Evolutionary conservation across 345 rosid genomes (phyloP), one percentile per base, ranked within the genome.

Genomic region (Citrus cavaleriei): DNA sequence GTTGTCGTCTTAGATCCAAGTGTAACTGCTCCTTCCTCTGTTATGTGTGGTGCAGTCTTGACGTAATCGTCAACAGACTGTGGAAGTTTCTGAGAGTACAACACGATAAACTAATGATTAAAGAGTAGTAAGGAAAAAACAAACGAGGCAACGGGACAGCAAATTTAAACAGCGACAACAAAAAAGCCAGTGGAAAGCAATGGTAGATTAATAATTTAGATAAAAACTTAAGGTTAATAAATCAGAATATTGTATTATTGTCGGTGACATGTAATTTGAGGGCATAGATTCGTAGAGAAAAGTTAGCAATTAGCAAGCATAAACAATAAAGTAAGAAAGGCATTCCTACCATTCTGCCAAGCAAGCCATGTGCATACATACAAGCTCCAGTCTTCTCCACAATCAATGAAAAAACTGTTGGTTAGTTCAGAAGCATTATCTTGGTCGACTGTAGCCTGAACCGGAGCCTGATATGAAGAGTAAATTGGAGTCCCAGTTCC

Each of bases 1-100:
- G 92, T 85, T 35, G 94, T 87, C 66, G 76, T 90, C 88, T 89
- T 89, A 49, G 94, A 92, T 24, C 97, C 97, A 69, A 93, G 92
- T 30, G 85, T 92, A 78, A 90, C 79, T 7, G 88, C 81, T 78
- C 97, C 94, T 75, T 91, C 97, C 60, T 91, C 93, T 2, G 87
- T 87, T 71, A 92, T 82, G 75, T 81, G 74, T 10, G 98, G 98
- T 34, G 85, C 87, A 77, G 75, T 81, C 82, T 68, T 89, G 34
- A 92, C 78, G 64, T 91, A 89, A 9, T 93, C 98, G 58, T 89
- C 93, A 34, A 89, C 71, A 77, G 72, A 82, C 69, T 81, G 60
- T 3, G 82, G 21, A 70, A 89, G 86, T 67, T 84, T 88, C 97
- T 92, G 88, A 24, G 54, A 77, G 76, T 6, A 12, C 42, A 73